Evolutionary conservation across 2,329 filamentous ascomycete genomes (phyloP).

Genomic region (Aspergillus tubingensis): DNA sequence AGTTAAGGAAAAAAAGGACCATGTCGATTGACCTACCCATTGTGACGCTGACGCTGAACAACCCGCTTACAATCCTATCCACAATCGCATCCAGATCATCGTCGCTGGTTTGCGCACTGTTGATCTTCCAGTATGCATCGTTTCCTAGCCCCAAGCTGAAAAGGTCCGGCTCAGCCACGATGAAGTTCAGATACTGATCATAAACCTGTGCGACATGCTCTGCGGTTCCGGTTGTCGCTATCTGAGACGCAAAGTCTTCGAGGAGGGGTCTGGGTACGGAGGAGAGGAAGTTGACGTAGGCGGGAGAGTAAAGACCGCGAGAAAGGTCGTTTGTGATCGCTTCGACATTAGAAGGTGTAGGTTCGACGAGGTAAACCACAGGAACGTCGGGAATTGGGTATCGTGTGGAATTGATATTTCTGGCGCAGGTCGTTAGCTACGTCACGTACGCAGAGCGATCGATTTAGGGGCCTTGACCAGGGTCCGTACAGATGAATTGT

Average conservation of each 20-base stretch:
- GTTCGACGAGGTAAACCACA: constrained; percentile 94
- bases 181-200: constrained; percentile 97
- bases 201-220: constrained; percentile 91
- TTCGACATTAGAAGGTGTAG: constrained; percentile 76
- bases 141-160: constrained; percentile 94
- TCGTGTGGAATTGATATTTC: constrained; percentile 77
- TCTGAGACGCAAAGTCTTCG: constrained; percentile 91
- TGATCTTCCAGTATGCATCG: constrained; percentile 93
- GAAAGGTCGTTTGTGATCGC: constrained; percentile 82
- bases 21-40: constrained; percentile 67
- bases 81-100: constrained; percentile 84
- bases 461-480: constrained; percentile 18
- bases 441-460: not conserved
- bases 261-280: constrained; percentile 86
- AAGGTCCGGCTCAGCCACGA: constrained; percentile 91
- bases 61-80: constrained; percentile 87
- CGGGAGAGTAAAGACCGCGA: constrained; percentile 84
- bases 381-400: constrained; percentile 95
- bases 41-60: constrained; percentile 98
- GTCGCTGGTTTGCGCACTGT: constrained; percentile 87
- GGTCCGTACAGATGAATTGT: constrained; percentile 82
- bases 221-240: constrained; percentile 78
- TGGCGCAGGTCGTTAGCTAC: constrained; percentile 19
- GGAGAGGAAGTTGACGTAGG: constrained; percentile 95
- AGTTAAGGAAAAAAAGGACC: not conserved